Conservation (phyloP, 148 eudicot species). For the Silene uniflora region DNA sequence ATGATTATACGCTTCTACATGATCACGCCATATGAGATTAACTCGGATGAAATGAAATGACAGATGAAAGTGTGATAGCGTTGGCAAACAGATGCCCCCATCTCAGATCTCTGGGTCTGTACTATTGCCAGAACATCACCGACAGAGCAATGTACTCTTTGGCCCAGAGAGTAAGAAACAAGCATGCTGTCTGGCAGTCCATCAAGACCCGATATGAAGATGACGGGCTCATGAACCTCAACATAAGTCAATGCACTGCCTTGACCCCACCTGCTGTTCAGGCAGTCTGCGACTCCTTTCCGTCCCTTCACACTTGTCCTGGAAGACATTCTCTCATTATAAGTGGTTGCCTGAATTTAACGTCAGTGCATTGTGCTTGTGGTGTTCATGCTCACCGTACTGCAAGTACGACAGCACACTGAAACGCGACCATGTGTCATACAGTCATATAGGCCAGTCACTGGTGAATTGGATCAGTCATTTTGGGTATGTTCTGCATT, state of each 20-base stretch:
- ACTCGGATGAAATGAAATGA: background rate
- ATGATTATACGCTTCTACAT: too few species aligned
- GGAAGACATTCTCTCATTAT: slow-evolving; percentile 92
- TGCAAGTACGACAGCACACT: slow-evolving; percentile 30
- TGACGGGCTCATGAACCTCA: slow-evolving; percentile 78
- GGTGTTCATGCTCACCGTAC: slow-evolving; percentile 43
- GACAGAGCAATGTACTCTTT: slow-evolving; percentile 92
- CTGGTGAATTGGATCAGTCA: too few species aligned
- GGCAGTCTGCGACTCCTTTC: slow-evolving; percentile 80
- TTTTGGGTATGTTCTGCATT: background rate
- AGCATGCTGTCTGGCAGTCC: slow-evolving; percentile 50
- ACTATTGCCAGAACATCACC: slow-evolving; percentile 92
- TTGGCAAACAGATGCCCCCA: slow-evolving; percentile 78
- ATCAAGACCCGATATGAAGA: slow-evolving; percentile 50
- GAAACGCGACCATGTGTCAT: background rate
- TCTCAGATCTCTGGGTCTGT: slow-evolving; percentile 73
- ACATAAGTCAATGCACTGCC: slow-evolving; percentile 98
- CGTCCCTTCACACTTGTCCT: slow-evolving; percentile 86
- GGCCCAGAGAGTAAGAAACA: slow-evolving; percentile 67
- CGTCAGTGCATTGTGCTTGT: slow-evolving; percentile 88
- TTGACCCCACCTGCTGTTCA: slow-evolving; percentile 95
- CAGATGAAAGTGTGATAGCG: slow-evolving; percentile 92
- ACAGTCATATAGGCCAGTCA: too few species aligned
- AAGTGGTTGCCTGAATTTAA: slow-evolving; percentile 82
- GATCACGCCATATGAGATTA: background rate